phyloP scores from a whole-genome alignment of 2,329 filamentous ascomycete species.

The Neonectria ditissima region DNA sequence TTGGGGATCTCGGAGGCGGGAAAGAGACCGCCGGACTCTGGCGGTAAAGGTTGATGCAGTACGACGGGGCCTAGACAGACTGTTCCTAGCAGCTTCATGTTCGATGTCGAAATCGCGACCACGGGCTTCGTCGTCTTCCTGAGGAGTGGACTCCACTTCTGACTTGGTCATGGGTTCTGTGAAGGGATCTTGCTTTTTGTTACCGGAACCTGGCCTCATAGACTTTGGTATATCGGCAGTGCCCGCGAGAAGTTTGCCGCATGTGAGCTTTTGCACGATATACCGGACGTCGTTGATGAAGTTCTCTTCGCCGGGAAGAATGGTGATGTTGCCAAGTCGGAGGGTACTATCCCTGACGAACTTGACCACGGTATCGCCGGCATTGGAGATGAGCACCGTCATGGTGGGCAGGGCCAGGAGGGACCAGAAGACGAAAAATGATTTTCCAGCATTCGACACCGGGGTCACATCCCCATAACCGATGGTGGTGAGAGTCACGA shows the following conservation, averaged over 20 bases:
- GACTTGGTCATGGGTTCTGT: conserved; percentile 20
- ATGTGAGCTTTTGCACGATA: conserved; percentile 56
- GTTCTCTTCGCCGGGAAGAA: conserved; percentile 67
- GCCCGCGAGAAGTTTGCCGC: conserved; percentile 55
- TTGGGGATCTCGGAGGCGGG: conserved; percentile 51
- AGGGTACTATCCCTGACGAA: conserved; percentile 67
- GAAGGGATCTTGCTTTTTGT: neutral
- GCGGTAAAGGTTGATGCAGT: conserved; percentile 47
- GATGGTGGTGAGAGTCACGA: conserved; percentile 84
- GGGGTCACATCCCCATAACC: conserved; percentile 88
- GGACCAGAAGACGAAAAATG: conserved; percentile 95
- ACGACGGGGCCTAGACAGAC: conserved; percentile 35
- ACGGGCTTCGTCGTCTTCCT: conserved; percentile 25
- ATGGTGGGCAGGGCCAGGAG: conserved; percentile 87
- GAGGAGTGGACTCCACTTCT: conserved; percentile 19
- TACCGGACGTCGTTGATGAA: conserved; percentile 60
- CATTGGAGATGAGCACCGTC: conserved; percentile 86
- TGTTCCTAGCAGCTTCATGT: conserved; percentile 9
- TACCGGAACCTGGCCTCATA: neutral
- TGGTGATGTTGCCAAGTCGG: conserved; percentile 68
- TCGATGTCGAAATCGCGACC: conserved; percentile 10
- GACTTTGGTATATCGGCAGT: conserved; percentile 24
- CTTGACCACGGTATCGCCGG: conserved; percentile 85
- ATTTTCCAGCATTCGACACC: conserved; percentile 79
- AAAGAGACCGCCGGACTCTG: conserved; percentile 50